Percentiles rank a stretch among this genome's conserved stretches.
Evolutionary conservation across 495 filamentous ascomycete genomes (phyloP).

Genomic region (Penicillium salamii): DNA sequence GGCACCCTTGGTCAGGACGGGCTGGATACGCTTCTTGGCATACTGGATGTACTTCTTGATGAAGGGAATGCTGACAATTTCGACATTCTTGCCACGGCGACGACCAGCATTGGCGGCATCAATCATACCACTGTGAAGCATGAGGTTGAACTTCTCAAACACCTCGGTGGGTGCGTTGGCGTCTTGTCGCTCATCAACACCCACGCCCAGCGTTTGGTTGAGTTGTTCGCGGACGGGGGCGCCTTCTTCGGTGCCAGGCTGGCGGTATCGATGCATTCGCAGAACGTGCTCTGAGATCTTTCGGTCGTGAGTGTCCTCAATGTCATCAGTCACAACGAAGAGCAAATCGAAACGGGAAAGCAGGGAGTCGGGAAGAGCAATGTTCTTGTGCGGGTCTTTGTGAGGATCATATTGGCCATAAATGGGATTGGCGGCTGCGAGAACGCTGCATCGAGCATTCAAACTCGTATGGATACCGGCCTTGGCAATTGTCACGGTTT

Average conservation of each 20-base stretch:
- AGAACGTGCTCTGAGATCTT: conserved; percentile 95
- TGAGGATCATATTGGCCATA: conserved; percentile 98
- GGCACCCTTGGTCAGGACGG: conserved; percentile 86
- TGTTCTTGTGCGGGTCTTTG: conserved; percentile 98
- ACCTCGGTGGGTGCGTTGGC: conserved; percentile 76
- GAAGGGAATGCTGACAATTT: conserved; percentile 97
- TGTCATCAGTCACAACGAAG: conserved; percentile 97
- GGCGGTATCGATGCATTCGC: conserved; percentile 94
- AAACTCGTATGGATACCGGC: conserved; percentile 97
- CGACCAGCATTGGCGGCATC: conserved; percentile 54
- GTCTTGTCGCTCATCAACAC: conserved; percentile 74
- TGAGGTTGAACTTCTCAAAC: conserved; percentile 93
- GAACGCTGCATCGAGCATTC: conserved; percentile 94
- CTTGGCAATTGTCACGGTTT: conserved; percentile 98
- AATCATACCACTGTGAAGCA: conserved; percentile 91
- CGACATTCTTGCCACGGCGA: conserved; percentile 68
- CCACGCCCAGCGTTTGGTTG: conserved; percentile 84
- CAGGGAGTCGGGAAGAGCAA: conserved; percentile 94
- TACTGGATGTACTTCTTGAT: conserved; percentile 99
- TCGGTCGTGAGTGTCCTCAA: conserved; percentile 86
- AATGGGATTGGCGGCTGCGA: conserved; percentile 95
- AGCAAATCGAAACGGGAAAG: conserved; percentile 98
- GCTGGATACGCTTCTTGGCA: conserved; percentile 88
- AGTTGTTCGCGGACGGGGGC: conserved; percentile 88
- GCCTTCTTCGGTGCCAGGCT: conserved; percentile 92